Percentiles rank a stretch among this genome's conserved stretches.
Conservation (phyloP, 371 early-diverging fungal genomes). For the Furculomyces boomerangus region DNA sequence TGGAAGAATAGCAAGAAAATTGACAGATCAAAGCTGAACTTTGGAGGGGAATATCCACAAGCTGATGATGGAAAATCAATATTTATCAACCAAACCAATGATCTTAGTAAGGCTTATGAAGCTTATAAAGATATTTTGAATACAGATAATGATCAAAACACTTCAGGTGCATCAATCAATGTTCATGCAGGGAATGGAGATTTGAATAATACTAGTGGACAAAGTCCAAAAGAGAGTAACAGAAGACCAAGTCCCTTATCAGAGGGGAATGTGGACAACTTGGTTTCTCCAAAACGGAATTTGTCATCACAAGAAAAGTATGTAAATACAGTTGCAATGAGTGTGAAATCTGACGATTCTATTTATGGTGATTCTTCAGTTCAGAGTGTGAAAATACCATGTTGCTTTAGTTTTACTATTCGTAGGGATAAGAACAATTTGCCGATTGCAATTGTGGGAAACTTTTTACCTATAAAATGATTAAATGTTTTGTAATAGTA, state of each 20-base stretch:
- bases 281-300: background rate
- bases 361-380: background rate
- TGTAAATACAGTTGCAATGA: background rate
- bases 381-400: background rate
- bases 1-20: too few relatives aligned
- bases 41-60: background rate
- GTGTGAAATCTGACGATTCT: too few relatives aligned
- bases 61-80: background rate
- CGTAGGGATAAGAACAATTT: constrained; percentile 1
- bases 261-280: background rate
- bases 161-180: too few relatives aligned
- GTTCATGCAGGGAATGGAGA: too few relatives aligned
- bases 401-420: constrained; percentile 3
- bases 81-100: background rate
- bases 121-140: background rate
- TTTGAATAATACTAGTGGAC: too few relatives aligned
- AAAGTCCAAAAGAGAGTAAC: background rate
- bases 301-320: background rate
- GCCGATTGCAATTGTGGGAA: constrained; percentile 3
- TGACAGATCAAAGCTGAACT: too few relatives aligned
- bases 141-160: too few relatives aligned
- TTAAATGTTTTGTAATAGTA: too few relatives aligned
- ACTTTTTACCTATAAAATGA: constrained; percentile 1
- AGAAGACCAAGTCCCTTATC: background rate
- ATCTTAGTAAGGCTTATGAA: background rate